Percentiles rank a stretch among this genome's conserved stretches.
Conservation (phyloP, 2,329 filamentous ascomycete genomes). For the Pseudopyrenochaeta lycopersici region DNA sequence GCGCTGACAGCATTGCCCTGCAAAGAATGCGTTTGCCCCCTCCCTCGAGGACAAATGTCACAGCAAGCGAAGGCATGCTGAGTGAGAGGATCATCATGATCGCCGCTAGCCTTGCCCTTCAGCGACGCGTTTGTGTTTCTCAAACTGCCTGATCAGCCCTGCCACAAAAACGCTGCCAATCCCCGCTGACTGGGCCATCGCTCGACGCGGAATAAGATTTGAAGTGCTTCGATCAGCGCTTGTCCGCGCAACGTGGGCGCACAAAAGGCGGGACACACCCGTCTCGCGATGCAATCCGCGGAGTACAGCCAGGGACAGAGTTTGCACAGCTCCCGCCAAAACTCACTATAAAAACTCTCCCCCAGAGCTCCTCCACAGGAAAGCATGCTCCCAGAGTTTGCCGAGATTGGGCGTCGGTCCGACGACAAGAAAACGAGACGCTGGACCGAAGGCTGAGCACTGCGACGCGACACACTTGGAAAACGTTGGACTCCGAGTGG, state of each 20-base stretch:
- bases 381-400: neutral
- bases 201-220: constrained; percentile 17
- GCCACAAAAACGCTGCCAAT: constrained; percentile 32
- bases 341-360: neutral
- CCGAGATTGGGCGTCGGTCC: constrained; percentile 10
- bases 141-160: constrained; percentile 46
- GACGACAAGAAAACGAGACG: constrained; percentile 23
- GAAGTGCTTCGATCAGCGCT: constrained; percentile 29
- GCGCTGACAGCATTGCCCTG: neutral
- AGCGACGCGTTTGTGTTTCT: constrained; percentile 40
- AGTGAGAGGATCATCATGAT: constrained; percentile 35
- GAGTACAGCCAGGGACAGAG: neutral
- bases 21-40: neutral
- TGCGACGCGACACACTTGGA: constrained; percentile 15
- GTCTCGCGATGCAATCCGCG: neutral
- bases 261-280: constrained; percentile 16
- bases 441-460: constrained; percentile 17
- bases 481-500: constrained; percentile 6
- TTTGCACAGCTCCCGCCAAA: too few relatives aligned
- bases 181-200: constrained; percentile 32
- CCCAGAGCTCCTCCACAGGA: neutral
- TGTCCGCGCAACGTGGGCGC: constrained; percentile 20
- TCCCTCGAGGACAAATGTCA: constrained; percentile 20
- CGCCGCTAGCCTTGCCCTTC: constrained; percentile 41
- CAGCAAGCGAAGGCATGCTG: constrained; percentile 32